Conservation (phyloP, 768 basidiomycete genomes). For the Dendrothele bispora region DNA sequence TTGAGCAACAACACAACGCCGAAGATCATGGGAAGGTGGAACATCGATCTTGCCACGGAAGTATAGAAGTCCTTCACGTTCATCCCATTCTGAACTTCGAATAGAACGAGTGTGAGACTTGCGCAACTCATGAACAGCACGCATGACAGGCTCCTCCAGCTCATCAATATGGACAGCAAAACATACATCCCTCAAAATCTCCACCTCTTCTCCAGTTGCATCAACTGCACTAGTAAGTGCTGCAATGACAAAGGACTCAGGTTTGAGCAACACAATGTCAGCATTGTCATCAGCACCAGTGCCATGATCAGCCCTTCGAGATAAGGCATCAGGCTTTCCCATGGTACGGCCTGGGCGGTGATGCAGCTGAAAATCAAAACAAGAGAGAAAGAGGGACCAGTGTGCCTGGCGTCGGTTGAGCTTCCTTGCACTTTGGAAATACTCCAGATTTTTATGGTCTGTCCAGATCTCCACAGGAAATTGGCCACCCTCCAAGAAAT, state of each 20-base stretch:
- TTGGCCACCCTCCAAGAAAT: conserved; percentile 6
- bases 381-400: too few relatives aligned
- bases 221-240: background rate
- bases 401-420: too few relatives aligned
- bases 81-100: background rate
- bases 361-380: too few relatives aligned
- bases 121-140: background rate
- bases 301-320: conserved; percentile 23
- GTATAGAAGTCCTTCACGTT: too few relatives aligned
- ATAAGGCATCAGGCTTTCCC: conserved; percentile 25
- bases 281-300: conserved; percentile 19
- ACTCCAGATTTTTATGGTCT: conserved; percentile 21
- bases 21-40: conserved; percentile 13
- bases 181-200: background rate
- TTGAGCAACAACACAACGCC: conserved; percentile 11
- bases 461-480: conserved; percentile 1
- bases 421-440: conserved; percentile 16
- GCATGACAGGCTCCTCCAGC: background rate
- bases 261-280: conserved; percentile 11
- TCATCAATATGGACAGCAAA: background rate
- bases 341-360: conserved; percentile 29
- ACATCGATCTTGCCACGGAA: conserved; percentile 12
- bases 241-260: conserved; percentile 8
- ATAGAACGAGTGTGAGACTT: background rate
- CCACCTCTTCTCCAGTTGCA: background rate